Evolutionary conservation across 2,329 filamentous ascomycete species (phyloP), one percentile per base, ranked within the genome.

Genomic region (Ophiostoma perfectum): DNA sequence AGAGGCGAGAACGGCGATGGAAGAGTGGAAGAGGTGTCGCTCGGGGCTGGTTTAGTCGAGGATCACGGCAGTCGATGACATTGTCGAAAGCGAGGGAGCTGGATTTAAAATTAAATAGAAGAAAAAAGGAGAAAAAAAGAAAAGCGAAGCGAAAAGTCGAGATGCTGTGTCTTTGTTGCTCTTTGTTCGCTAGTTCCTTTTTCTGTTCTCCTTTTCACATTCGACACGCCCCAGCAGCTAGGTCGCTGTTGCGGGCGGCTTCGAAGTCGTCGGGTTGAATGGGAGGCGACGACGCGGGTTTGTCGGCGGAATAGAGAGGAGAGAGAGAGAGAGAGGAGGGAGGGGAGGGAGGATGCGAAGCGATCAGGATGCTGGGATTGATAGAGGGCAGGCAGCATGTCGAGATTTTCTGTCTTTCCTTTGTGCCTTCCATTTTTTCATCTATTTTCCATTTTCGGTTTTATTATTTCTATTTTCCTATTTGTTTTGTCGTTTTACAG

Each of bases 171-270:
- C 55, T 60, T 60, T 60, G 55, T 60, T 38, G 55, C 55, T 55
- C 55, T 60, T 60, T 60, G 55, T 60, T 60, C 55, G 55, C 55
- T 52, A 14, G 55, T 60, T 60, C 27, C 55, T 60, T 27, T 60
- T 60, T 38, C 16, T 60, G 27, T 9, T 38, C 55, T 60, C 55
- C 27, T 39, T 9, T 58, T 58, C 52, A 38, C 55, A 36, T n/a
- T 55, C 18, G 14, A 60, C 27, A 1, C 55, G 55, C 55, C 55
- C 55, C 55, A 27, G 55, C 55, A 39, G 55, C 55, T 14, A 38
- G 55, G 55, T 60, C 55, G 55, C 55, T 60, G 27, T 2, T 38
- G n/a, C 14, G 27, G 27, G 38, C 55, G 27, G n/a, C 27, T 27
- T 38, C 27, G 11, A 18, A 36, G 55, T 55, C 7, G 27, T 38